phyloP scores from a whole-genome alignment of 1,139 yeast genomes.

The Debaryomycetaceae sp. region DNA sequence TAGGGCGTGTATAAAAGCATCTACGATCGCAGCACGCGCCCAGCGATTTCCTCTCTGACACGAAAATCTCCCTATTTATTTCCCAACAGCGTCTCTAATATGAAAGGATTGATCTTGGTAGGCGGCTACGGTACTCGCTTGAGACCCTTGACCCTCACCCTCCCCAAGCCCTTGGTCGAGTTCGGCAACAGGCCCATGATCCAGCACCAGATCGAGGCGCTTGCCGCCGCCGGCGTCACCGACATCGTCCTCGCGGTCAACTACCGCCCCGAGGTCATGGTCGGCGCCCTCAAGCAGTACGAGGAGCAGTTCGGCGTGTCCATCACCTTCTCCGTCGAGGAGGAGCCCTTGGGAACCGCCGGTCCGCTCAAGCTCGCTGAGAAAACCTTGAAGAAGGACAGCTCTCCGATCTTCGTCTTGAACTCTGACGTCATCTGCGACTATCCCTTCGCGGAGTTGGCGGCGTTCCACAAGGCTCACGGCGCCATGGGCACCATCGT shows the following conservation, averaged over 20 bases:
- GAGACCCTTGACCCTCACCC: conserved; percentile 94
- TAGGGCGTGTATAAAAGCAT: no score
- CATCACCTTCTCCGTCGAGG: conserved; percentile 96
- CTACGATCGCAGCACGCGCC: no score
- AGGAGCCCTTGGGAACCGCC: conserved; percentile 98
- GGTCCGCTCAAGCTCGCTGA: conserved; percentile 98
- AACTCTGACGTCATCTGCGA: conserved; percentile 99
- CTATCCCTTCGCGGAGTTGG: conserved; percentile 90
- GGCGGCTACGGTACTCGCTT: conserved; percentile 99
- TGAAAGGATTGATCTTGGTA: conserved; percentile 98
- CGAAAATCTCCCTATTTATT: conserved; percentile 1
- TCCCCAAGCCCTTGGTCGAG: conserved; percentile 98
- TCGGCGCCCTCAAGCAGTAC: conserved; percentile 84
- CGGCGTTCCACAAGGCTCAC: conserved; percentile 86
- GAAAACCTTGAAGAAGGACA: conserved; percentile 84
- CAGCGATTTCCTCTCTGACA: no score
- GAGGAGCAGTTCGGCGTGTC: conserved; percentile 90
- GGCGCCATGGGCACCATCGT: conserved; percentile 98
- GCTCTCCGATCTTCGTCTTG: conserved; percentile 92
- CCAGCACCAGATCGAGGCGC: conserved; percentile 94
- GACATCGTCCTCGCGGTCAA: conserved; percentile 98
- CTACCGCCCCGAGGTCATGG: conserved; percentile 99
- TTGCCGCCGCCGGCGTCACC: conserved; percentile 97
- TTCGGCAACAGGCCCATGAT: conserved; percentile 98
- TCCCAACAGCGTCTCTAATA: conserved; percentile 15